A percentile compares a stretch with the other conserved stretches of the same genome.
phyloP scores from a whole-genome alignment of 2,329 filamentous ascomycete species.

The Coniochaeta sp. region DNA sequence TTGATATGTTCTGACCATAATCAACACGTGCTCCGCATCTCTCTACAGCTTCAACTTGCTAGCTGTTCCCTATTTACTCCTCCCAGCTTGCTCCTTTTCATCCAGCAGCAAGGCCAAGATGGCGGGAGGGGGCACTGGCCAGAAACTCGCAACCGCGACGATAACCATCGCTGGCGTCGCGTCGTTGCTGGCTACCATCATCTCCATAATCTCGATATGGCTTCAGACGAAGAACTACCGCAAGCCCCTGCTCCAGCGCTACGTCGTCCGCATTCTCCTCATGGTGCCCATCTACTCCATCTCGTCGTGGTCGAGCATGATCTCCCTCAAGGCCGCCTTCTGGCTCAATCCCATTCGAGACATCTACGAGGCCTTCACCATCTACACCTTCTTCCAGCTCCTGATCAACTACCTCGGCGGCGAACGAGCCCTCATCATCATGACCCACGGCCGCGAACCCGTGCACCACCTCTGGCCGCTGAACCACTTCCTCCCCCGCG shows the following conservation, averaged over 20 bases:
- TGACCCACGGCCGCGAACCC: constrained; percentile 89
- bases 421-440: constrained; percentile 89
- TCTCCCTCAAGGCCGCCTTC: constrained; percentile 74
- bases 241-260: constrained; percentile 92
- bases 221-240: constrained; percentile 97
- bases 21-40: neutral
- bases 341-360: constrained; percentile 91
- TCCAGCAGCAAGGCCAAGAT: constrained; percentile 28
- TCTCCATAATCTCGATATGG: constrained; percentile 92
- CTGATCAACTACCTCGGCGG: constrained; percentile 96
- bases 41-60: neutral
- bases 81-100: neutral
- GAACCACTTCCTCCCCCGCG: constrained; percentile 73
- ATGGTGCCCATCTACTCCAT: constrained; percentile 98
- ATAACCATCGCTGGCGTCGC: constrained; percentile 79
- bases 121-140: constrained; percentile 65
- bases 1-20: neutral
- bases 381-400: constrained; percentile 98
- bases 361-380: constrained; percentile 98
- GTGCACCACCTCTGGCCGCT: constrained; percentile 91
- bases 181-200: constrained; percentile 71
- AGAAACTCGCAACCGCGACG: constrained; percentile 71
- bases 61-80: too few species aligned
- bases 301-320: constrained; percentile 88
- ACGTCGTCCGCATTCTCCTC: constrained; percentile 92